A percentile compares a stretch with the other conserved stretches of the same genome.
phyloP scores from a whole-genome alignment of 345 rosid genomes.

The Heritiera littoralis region DNA sequence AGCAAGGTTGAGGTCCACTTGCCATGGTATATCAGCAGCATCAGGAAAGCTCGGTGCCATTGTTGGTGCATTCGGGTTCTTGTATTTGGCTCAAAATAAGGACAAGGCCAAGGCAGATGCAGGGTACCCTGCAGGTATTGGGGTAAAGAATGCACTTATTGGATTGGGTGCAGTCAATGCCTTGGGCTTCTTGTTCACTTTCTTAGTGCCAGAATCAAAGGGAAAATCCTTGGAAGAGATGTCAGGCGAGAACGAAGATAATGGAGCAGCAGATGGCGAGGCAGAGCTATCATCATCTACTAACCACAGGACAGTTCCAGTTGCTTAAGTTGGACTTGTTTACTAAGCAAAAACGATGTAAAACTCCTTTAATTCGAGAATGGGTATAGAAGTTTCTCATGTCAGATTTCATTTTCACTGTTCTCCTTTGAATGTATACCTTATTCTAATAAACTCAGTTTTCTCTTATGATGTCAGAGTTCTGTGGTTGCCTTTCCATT shows the following conservation, averaged over 20 bases:
- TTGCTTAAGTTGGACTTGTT: slow-evolving; percentile 21
- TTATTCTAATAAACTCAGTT: background rate
- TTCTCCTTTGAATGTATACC: background rate
- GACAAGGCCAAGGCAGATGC: slow-evolving; percentile 77
- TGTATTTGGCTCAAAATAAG: slow-evolving; percentile 69
- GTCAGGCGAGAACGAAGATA: slow-evolving; percentile 66
- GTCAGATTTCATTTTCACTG: background rate
- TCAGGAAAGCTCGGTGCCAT: slow-evolving; percentile 86
- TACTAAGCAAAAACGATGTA: too few species aligned
- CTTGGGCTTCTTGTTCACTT: slow-evolving; percentile 66
- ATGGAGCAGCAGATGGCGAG: slow-evolving; percentile 13
- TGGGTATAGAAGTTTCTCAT: background rate
- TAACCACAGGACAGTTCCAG: slow-evolving; percentile 30
- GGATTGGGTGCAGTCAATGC: slow-evolving; percentile 61
- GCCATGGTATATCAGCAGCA: slow-evolving; percentile 91
- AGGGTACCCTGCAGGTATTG: slow-evolving; percentile 88
- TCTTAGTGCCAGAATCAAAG: slow-evolving; percentile 86
- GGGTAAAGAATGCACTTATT: slow-evolving; percentile 70
- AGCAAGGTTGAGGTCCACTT: slow-evolving; percentile 83
- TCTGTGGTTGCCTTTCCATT: background rate
- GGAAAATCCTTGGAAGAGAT: slow-evolving; percentile 83
- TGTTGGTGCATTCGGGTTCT: slow-evolving; percentile 83
- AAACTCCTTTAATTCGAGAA: background rate
- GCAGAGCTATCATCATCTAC: slow-evolving; percentile 22
- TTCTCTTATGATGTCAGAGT: background rate